Evolutionary conservation across 2,329 filamentous ascomycete species (phyloP).

Genomic region (Cladosporium austrohemisphaericum): DNA sequence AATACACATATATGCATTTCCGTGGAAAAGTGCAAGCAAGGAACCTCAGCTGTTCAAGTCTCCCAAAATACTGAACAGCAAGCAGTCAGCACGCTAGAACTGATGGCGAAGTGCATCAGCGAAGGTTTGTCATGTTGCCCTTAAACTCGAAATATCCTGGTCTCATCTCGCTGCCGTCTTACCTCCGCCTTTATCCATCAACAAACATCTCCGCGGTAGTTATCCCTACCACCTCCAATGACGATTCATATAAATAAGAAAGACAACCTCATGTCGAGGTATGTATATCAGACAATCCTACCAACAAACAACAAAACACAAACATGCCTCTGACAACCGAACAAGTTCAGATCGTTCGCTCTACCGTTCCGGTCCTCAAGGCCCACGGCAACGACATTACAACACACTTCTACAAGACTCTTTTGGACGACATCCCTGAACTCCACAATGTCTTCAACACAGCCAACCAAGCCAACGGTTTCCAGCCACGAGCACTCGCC

Average conservation of each 20-base stretch:
- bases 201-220: slow-evolving; percentile 13
- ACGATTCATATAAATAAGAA: slow-evolving; percentile 1
- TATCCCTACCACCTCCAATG: background rate
- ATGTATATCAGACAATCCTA: background rate
- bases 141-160: background rate
- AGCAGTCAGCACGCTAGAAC: background rate
- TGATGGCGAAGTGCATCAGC: background rate
- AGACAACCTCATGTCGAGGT: background rate
- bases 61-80: background rate
- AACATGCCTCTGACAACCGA: slow-evolving; percentile 52
- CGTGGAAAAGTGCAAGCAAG: background rate
- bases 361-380: slow-evolving; percentile 65
- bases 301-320: slow-evolving; percentile 3
- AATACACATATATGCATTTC: background rate
- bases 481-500: slow-evolving; percentile 67
- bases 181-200: slow-evolving; percentile 13
- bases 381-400: slow-evolving; percentile 67
- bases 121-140: slow-evolving; percentile 1
- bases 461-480: slow-evolving; percentile 63
- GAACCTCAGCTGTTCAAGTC: background rate
- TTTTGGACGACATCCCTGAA: slow-evolving; percentile 62
- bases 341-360: slow-evolving; percentile 63
- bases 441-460: slow-evolving; percentile 70
- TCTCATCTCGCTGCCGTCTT: slow-evolving; percentile 11
- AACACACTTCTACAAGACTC: slow-evolving; percentile 66